Base-by-base conservation (phyloP, 2,329 filamentous ascomycete genomes). In the Pseudogymnoascus sp. region DNA sequence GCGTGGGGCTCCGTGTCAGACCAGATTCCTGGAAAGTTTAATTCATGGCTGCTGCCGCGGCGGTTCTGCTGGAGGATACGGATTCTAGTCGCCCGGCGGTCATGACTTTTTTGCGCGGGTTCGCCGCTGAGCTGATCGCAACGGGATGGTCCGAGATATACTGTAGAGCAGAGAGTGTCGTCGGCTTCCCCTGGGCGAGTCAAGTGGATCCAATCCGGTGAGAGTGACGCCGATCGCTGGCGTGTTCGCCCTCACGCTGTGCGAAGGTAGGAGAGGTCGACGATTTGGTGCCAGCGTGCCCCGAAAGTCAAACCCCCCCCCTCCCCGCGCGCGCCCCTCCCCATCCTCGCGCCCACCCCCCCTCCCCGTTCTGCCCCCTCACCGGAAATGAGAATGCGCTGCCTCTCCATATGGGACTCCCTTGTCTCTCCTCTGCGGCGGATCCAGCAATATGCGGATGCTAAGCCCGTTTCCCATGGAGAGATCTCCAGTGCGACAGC, bases 371-470 rank as follows among this genome's bases (percentile, higher is more conserved):
- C 23, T 50, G 47, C 47, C 47, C 47, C 47, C 47, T 56, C 47
- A 56, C 25, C 47, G 47, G 47, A 56, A 56, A 56, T 56, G 47
- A 56, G 47, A 56, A 56, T 56, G 47, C 25, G 47, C 47, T 56
- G 50, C 50, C 42, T 56, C 50, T 33, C 50, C 50, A 33, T 56
- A 56, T 56, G 50, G 28, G 50, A 56, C 50, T 56, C 50, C 50
- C 50, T 56, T 56, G 50, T 56, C 50, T 56, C 50, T 56, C 50
- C 16, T 56, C 28, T 56, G 50, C 50, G 50, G 50, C 50, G 33
- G 50, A 56, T 56, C 50, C 25, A 56, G 50, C 50, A 56, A 56
- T 56, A 56, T 56, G 50, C 50, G 50, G 50, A 56, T 56, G 50
- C 28, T 56, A 56, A 56, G 25, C 50, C 50, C 50, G 50, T 56